Conservation (phyloP, 331 rosid species). For the Spiraea crenata region DNA sequence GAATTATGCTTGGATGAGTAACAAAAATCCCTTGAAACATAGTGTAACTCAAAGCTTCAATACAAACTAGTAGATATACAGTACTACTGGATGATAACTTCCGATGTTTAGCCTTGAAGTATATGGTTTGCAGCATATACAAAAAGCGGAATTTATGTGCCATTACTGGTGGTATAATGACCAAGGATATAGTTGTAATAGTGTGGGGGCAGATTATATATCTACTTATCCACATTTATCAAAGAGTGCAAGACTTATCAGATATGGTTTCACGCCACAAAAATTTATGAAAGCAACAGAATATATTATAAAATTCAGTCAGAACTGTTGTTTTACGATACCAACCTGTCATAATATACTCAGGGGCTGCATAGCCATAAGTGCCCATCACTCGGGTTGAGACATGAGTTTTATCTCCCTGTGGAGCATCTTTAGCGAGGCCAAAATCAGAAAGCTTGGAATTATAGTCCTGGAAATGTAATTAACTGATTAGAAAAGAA, state of each 20-base stretch:
- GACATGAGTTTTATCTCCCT: conserved; percentile 52
- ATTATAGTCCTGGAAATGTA: conserved; percentile 50
- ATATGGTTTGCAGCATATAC: too few relatives aligned
- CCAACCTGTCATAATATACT: conserved; percentile 64
- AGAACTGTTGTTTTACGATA: neutral
- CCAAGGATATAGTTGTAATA: neutral
- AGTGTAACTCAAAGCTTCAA: neutral
- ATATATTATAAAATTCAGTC: neutral
- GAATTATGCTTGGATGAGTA: neutral
- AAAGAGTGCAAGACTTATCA: neutral
- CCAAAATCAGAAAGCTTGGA: conserved; percentile 78
- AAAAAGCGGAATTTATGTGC: neutral
- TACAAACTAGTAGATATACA: neutral
- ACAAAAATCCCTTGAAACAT: neutral
- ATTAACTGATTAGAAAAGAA: conserved; percentile 1
- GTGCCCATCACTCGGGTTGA: conserved; percentile 71
- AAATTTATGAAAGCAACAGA: neutral
- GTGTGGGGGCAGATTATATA: neutral
- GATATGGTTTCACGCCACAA: neutral
- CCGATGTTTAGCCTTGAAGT: too few relatives aligned
- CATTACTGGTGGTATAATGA: neutral
- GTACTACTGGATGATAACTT: too few relatives aligned
- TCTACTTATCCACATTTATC: too few relatives aligned
- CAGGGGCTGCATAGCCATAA: conserved; percentile 67
- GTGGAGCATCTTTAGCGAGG: conserved; percentile 67